These are phyloP conservation scores for Entomortierella beljakovae DNA, from an alignment of 192 early-diverging fungal species.

Conservation along the genomic window DNA sequence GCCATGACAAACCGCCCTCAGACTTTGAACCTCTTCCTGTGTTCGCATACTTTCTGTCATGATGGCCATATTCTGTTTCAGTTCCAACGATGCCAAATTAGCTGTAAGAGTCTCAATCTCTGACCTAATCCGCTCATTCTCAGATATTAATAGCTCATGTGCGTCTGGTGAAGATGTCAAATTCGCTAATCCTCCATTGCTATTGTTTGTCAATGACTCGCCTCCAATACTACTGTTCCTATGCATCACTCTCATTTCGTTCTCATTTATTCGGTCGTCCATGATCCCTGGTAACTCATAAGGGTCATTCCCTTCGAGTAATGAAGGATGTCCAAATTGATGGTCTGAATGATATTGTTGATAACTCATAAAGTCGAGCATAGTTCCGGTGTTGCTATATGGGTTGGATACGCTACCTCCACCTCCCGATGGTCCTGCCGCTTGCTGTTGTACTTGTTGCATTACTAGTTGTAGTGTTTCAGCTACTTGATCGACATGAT, in stretches of 20 bases:
- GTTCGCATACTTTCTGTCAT: conserved; percentile 73
- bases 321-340: not conserved
- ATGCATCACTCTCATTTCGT: conserved; percentile 12
- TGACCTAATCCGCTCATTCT: conserved; percentile 62
- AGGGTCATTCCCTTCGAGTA: conserved; percentile 11
- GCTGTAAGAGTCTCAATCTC: conserved; percentile 70
- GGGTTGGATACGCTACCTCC: not conserved
- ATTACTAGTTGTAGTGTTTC: conserved; percentile 45
- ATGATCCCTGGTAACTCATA: conserved; percentile 8
- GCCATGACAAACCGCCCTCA: conserved; percentile 72
- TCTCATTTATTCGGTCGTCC: conserved; percentile 12
- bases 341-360: conserved; percentile 2
- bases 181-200: not conserved
- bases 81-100: conserved; percentile 66
- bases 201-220: conserved; percentile 22
- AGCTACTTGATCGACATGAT: conserved; percentile 39
- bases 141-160: conserved; percentile 60
- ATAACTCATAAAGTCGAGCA: conserved; percentile 28
- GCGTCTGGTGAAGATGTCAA: conserved; percentile 19
- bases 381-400: conserved; percentile 8
- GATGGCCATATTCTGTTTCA: conserved; percentile 77
- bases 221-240: conserved; percentile 40
- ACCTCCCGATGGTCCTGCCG: not conserved
- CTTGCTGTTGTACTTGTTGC: conserved; percentile 35
- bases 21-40: conserved; percentile 77